Evolutionary conservation across 768 basidiomycete genomes (phyloP), one percentile per base, ranked within the genome.

Genomic region (Nidularia pulvinata): DNA sequence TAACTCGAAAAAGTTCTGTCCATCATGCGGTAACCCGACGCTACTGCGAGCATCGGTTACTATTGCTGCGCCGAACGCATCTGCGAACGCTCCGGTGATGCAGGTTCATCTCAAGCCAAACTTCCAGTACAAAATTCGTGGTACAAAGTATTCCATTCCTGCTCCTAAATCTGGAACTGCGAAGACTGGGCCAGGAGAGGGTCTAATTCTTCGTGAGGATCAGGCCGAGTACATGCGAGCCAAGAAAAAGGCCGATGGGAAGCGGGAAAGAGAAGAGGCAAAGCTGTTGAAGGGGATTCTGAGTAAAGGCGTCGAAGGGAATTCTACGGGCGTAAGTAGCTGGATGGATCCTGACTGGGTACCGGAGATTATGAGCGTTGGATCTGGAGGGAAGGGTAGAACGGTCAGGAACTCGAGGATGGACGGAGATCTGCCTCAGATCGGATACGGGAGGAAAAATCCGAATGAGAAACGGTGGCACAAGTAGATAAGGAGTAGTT

Each of bases 261-360:
- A 88, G 66, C 77, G 81, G 56, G 80, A 84, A 57, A 84, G 93
- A 52, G 91, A 96, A 55, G 94, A 95, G 66, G 81, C 80, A 58
- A 81, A 78, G 63, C 78, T 96, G 74, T 64, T 84, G 60, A 89
- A 84, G 57, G 83, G 85, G 4, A 76, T 87, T 30, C 53, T 85
- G 30, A 74, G 77, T 30, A 71, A 70, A 49, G 77, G 76, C 16
- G 71, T 70, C 36, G 77, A 76, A 55, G 71, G 77, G 51, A 77
- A 78, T 19, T 79, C 77, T 16, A 80, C 79, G 30, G 78, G 74
- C 7, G 72, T 88, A 37, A 87, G 88, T 51, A 89, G 84, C 64
- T 97, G 94, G 94, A 88, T 93, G 80, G 95, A 98, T 75, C 94
- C 94, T 7, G 95, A 98, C 73, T 95, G 93, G 93, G 72, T 91